Base-by-base conservation (phyloP, 495 filamentous ascomycete species). In the Emericellopsis terricola region DNA sequence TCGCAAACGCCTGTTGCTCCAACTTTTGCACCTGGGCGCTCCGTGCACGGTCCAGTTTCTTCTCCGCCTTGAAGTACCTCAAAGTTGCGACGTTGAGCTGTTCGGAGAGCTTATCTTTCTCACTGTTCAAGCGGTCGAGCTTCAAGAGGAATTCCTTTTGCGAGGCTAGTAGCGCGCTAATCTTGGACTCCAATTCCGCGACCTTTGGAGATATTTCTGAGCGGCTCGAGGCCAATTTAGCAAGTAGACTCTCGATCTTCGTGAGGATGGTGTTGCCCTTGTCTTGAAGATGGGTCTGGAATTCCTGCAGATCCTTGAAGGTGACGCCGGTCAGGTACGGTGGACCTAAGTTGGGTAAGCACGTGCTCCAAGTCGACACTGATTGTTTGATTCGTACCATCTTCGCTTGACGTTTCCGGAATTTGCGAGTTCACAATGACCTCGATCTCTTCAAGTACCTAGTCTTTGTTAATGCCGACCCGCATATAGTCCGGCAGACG, bases 21-120 rank as follows among this genome's bases (percentile, higher is more conserved):
- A 96, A 57, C 47, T 92, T 94, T 36, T 80, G 76, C n/a, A 93
- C 81, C 29, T 86, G 81, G 31, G 76, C 56, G 46, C 87, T 94
- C 49, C 76, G 80, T 5, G 75, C 72, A 21, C 89, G 73, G 50
- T 97, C 89, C 11, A 94, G 64, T 51, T 81, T 83, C 57, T 87
- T 87, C 48, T 96, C 89, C 3, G 89, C 89, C 38, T 85, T 76
- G 69, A 94, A 81, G 43, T 91, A 94, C 35, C 89, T 76, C 24
- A 87, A 59, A 3, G 83, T 87, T 3, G 89, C 87, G 34, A 65
- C 71, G 40, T 93, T 83, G 8, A 94, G 61, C 33, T 83, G 76
- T 31, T 84, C 79, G 29, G 78, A 79, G 9, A 91, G 64, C 41
- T 80, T 72, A 31, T 92, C 75, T 42, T 89, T 86, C 41, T 94